Percentiles rank a stretch among this genome's conserved stretches.
These are phyloP conservation scores for Coniella lustricola DNA, from an alignment of 2,329 filamentous ascomycete genomes.

Conservation along the genomic window DNA sequence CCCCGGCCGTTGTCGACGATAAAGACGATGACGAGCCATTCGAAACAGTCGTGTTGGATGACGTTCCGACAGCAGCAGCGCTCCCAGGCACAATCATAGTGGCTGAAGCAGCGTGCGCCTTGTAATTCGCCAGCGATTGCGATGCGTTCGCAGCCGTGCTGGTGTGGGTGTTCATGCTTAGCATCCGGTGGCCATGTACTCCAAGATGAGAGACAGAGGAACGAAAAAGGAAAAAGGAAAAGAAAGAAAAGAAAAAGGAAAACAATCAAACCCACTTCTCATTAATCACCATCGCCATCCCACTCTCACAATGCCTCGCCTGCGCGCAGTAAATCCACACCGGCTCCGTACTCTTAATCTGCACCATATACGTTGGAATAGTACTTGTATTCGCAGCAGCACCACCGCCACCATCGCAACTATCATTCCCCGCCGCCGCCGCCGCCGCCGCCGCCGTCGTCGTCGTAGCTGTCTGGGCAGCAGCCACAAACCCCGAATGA, in stretches of 20 bases:
- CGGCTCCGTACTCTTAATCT: conserved; percentile 60
- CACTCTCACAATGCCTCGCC: conserved; percentile 63
- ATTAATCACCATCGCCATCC: conserved; percentile 74
- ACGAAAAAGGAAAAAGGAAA: too few species aligned
- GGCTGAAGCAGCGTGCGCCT: conserved; percentile 28
- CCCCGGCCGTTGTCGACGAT: too few species aligned
- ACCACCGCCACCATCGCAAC: too few species aligned
- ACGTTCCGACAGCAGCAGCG: conserved; percentile 16
- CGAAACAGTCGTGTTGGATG: conserved; percentile 15
- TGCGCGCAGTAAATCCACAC: conserved; percentile 77
- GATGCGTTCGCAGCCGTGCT: conserved; percentile 44
- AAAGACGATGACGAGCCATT: conserved; percentile 11
- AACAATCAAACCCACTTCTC: conserved; percentile 64
- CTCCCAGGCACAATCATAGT: conserved; percentile 26
- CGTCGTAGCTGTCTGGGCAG: too few species aligned
- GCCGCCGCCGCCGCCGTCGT: too few species aligned
- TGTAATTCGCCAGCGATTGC: conserved; percentile 45
- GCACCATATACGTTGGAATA: conserved; percentile 64
- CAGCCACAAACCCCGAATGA: conserved; percentile 62
- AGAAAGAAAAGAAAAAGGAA: too few species aligned
- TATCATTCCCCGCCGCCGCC: too few species aligned
- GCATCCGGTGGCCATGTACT: too few species aligned
- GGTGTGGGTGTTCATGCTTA: not conserved
- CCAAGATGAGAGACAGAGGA: too few species aligned
- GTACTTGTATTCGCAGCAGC: conserved; percentile 40